phyloP scores from a whole-genome alignment of 169 alveolate genomes.

The Cardiosporidium cionae region DNA sequence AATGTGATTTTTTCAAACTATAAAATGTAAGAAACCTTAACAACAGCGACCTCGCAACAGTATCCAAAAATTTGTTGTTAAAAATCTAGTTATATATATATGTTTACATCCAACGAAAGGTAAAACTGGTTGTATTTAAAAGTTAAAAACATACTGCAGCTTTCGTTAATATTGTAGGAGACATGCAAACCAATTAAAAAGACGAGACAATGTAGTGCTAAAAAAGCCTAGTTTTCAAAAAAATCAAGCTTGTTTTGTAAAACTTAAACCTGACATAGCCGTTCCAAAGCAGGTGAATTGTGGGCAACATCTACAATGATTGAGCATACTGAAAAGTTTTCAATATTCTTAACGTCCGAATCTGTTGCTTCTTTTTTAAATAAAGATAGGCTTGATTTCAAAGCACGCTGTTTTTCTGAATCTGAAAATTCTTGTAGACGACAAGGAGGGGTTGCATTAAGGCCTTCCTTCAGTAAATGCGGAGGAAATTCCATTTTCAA shows the following conservation, averaged over 20 bases:
- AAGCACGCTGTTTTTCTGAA: neutral
- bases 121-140: too few species aligned
- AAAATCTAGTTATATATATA: too few species aligned
- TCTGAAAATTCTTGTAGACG: slow-evolving; percentile 2
- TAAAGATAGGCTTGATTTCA: neutral
- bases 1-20: too few species aligned
- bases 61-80: too few species aligned
- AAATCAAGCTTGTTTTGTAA: neutral
- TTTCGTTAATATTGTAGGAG: too few species aligned
- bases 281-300: slow-evolving; percentile 67
- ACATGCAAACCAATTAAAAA: neutral
- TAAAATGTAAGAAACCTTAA: too few species aligned
- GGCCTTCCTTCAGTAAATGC: neutral
- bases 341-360: neutral
- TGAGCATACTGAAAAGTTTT: neutral
- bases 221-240: neutral
- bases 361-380: neutral
- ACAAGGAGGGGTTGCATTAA: neutral
- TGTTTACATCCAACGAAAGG: too few species aligned
- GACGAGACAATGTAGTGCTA: neutral
- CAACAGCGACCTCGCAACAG: too few species aligned
- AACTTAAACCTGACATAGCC: slow-evolving; percentile 42
- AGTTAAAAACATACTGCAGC: too few species aligned
- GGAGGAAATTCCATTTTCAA: neutral
- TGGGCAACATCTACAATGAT: slow-evolving; percentile 77